Base-by-base conservation (phyloP, 2,329 filamentous ascomycete genomes). In the Aspergillus texensis region DNA sequence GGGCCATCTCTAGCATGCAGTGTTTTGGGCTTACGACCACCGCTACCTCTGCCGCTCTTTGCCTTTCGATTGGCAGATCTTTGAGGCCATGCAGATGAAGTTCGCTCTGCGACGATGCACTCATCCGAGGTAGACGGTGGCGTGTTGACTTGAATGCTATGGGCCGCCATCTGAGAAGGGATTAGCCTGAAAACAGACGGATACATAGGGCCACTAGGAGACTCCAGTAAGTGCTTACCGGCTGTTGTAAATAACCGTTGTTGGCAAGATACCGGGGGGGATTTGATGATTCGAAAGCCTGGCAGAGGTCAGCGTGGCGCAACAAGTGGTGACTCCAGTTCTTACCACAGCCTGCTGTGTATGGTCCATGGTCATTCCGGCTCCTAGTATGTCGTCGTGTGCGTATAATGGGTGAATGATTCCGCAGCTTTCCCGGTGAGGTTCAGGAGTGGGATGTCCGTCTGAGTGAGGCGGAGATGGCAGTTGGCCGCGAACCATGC, bases 381-480 rank as follows among this genome's bases (percentile, higher is more conserved):
- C 43, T 45, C 50, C 56, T 32, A 66, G 61, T 28, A 62, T 21
- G 8, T 66, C 61, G 12, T 52, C 46, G 30, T 60, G 28, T 5
- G 24, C 53, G 48, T 69, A 71, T 24, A 65, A 8, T 24, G 65
- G 50, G 8, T 57, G 66, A 53, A 72, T 67, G 3, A 62, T 60
- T 19, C 62, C 59, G 58, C 63, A 64, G 21, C 58, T 30, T 46
- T 69, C 61, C n/a, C 65, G 62, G 30, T 61, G 41, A 24, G 61
- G 60, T 61, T 72, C 67, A 19, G 67, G 61, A 16, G 57, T 58
- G 12, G 62, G 61, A 41, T 72, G 68, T 16, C 70, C 69, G 53
- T 72, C 69, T 41, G 74, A 75, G 34, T 71, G 69, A 14, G 74
- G 74, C 45, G 75, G 75, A 11, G 75, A 73, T 45, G 71, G 74